These are phyloP conservation scores for Trichoderma cornu-damae DNA, from an alignment of 2,329 filamentous ascomycete species.

Conservation along the genomic window DNA sequence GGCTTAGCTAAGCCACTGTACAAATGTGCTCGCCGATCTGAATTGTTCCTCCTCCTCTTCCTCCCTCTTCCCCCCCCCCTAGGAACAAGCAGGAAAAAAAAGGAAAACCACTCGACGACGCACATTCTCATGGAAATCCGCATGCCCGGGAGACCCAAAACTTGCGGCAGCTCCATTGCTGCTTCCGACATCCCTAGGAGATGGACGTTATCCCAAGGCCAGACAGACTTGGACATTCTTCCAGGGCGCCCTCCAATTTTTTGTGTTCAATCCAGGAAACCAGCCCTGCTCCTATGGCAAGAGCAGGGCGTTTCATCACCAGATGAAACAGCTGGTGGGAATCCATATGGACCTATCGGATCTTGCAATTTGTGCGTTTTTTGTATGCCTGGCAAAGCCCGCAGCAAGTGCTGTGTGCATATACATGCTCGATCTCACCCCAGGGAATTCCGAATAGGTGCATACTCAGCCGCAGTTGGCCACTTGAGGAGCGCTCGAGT, in stretches of 20 bases:
- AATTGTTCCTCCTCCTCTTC: neutral
- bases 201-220: neutral
- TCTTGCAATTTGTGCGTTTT: neutral
- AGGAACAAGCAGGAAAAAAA: neutral
- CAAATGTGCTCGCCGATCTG: neutral
- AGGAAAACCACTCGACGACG: neutral
- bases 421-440: neutral
- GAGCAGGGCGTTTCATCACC: neutral
- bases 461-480: neutral
- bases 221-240: neutral
- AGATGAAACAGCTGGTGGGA: neutral
- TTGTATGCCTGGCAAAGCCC: neutral
- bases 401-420: slow-evolving; percentile 7
- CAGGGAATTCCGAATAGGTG: no score
- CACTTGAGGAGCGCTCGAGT: neutral
- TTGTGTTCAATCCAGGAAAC: neutral
- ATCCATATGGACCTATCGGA: neutral
- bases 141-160: neutral
- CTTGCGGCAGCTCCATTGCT: neutral
- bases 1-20: slow-evolving; percentile 7
- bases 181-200: neutral
- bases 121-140: neutral
- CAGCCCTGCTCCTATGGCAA: neutral
- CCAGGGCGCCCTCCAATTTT: neutral
- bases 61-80: neutral